Evolutionary conservation across 768 basidiomycete genomes (phyloP), one percentile per base, ranked within the genome.

Genomic region (Suillus ampliporus): DNA sequence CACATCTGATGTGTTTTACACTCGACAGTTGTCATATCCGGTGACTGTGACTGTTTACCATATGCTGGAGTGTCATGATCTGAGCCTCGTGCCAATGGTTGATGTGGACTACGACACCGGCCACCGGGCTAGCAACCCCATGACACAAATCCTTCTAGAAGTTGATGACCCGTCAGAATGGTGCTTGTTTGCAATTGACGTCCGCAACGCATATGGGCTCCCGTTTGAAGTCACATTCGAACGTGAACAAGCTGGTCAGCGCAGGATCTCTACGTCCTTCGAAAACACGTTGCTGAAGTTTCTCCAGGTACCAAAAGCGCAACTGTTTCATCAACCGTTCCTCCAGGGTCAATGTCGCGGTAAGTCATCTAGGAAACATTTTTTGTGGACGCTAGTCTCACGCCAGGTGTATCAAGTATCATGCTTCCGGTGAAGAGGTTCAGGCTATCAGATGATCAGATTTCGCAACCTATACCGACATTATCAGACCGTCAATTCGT

Each of bases 21-120:
- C 93, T 31, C 90, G 97, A 28, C 94, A 94, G 70, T 76, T 98
- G 58, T 86, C 89, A 35, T 94, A 94, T 71, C 95, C 96, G 5
- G 83, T 99, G 65, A 83, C 91, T 69, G 91, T 97, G 62, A 97
- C 96, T 4, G 97, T 99, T 14, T 97, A 98, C 72, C 92, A 93
- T 67, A 96, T 96, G 82, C 86, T 99, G 34, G 93, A 97, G 74
- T 93, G 92, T 68, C 84, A 89, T 65, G 82, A 83, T 43, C 90
- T 98, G 87, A 89, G 93, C 66, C 80, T 97, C 64, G 76, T 94
- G 40, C 88, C 91, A 15, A 86, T 92, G 63, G 40, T 60, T 34
- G 44, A 60, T 59, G 34, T 59, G 15, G 60, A 66, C 40, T 52
- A 65, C 56, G 66, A 69, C 50, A 69, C 70, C 50, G 67, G 67